phyloP scores from a whole-genome alignment of 768 basidiomycete genomes.

The Daedaleopsis sinensis region DNA sequence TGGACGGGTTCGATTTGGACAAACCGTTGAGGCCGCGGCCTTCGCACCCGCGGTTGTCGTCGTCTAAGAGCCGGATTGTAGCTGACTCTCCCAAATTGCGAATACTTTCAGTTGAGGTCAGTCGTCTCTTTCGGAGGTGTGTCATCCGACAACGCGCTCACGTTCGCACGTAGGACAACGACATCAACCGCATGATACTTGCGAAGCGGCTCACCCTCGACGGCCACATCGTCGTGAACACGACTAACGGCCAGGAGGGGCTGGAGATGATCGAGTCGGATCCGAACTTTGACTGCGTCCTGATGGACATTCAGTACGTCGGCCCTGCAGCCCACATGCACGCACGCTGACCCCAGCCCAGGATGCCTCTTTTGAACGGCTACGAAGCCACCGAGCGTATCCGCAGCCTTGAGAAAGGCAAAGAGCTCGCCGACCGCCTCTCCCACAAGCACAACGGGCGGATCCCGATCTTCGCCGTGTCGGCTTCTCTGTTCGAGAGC shows the following conservation, averaged over 20 bases:
- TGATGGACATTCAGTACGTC: slow-evolving; percentile 85
- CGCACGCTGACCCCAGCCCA: slow-evolving; percentile 27
- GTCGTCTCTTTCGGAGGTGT: slow-evolving; percentile 8
- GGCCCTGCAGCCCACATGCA: background rate
- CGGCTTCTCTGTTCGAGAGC: slow-evolving; percentile 65
- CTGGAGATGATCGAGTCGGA: slow-evolving; percentile 61
- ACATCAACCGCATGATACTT: slow-evolving; percentile 72
- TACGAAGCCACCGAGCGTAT: slow-evolving; percentile 70
- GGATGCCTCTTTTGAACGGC: slow-evolving; percentile 83
- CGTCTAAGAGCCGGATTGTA: background rate
- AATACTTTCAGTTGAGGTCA: slow-evolving; percentile 71
- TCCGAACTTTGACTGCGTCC: slow-evolving; percentile 65
- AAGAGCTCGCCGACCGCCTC: slow-evolving; percentile 23
- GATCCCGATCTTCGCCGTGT: slow-evolving; percentile 83
- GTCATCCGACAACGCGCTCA: background rate
- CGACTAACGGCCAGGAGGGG: slow-evolving; percentile 77
- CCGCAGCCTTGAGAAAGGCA: slow-evolving; percentile 54
- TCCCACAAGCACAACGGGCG: slow-evolving; percentile 60
- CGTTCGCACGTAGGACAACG: slow-evolving; percentile 55
- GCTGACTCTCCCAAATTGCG: slow-evolving; percentile 36
- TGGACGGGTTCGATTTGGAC: slow-evolving; percentile 27
- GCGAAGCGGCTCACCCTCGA: slow-evolving; percentile 67
- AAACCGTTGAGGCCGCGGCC: background rate
- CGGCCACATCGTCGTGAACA: slow-evolving; percentile 65
- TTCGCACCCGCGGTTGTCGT: slow-evolving; percentile 1